Conservation (phyloP, 495 filamentous ascomycete species). For the Daldinia caldariorum region DNA sequence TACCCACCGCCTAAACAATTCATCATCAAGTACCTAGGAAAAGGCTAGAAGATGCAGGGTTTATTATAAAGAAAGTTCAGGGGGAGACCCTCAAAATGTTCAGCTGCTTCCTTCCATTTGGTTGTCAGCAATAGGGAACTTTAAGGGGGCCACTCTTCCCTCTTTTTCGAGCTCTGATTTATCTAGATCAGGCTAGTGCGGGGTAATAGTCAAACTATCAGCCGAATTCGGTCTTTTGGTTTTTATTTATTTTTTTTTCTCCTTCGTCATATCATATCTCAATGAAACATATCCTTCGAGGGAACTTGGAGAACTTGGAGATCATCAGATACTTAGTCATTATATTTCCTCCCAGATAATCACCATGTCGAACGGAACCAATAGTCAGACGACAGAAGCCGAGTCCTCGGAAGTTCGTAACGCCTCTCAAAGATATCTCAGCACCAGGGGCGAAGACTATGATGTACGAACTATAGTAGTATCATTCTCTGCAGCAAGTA, state of each 20-base stretch:
- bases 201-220: conserved; percentile 32
- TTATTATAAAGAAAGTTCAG: conserved; percentile 19
- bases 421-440: conserved; percentile 80
- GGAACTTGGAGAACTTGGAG: conserved; percentile 36
- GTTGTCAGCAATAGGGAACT: not conserved
- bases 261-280: conserved; percentile 38
- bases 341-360: conserved; percentile 1
- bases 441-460: conserved; percentile 81
- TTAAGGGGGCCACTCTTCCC: not conserved
- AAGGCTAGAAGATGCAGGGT: not conserved
- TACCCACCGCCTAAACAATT: no score
- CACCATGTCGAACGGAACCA: conserved; percentile 39
- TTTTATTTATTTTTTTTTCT: conserved; percentile 23
- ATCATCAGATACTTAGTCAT: conserved; percentile 19
- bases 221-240: conserved; percentile 38
- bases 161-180: conserved; percentile 5
- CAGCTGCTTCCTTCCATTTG: conserved; percentile 4
- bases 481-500: not conserved
- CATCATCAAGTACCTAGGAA: not conserved
- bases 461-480: conserved; percentile 63
- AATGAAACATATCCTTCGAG: conserved; percentile 17
- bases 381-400: conserved; percentile 27
- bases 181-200: conserved; percentile 36
- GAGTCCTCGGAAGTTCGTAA: conserved; percentile 55
- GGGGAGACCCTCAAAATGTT: conserved; percentile 17